These are phyloP conservation scores for Collariella sp. DNA, from an alignment of 495 filamentous ascomycete genomes.

Conservation along the genomic window DNA sequence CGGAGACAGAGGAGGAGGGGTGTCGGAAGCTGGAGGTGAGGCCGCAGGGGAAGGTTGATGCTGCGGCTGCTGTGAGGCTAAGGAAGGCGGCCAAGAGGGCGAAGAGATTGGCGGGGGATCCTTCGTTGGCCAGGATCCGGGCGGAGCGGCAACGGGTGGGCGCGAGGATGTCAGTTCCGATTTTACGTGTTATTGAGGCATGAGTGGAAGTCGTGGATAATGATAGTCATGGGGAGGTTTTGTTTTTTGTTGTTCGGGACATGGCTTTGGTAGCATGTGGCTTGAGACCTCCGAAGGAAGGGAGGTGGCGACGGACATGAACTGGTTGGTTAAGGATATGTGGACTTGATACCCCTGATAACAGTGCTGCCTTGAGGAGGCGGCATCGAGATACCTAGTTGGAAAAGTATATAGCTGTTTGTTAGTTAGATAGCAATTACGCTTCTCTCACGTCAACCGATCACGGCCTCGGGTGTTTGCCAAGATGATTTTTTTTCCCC, in stretches of 20 bases:
- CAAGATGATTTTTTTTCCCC: too few relatives aligned
- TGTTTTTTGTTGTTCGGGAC: background rate
- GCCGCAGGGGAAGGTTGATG: slow-evolving; percentile 19
- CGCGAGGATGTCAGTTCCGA: background rate
- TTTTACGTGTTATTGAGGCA: background rate
- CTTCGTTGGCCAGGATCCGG: background rate
- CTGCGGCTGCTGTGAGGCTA: slow-evolving; percentile 21
- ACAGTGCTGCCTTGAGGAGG: background rate
- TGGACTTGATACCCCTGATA: slow-evolving; percentile 7
- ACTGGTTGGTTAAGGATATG: background rate
- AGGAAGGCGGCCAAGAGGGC: slow-evolving; percentile 26
- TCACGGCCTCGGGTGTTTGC: too few relatives aligned
- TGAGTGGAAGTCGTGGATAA: background rate
- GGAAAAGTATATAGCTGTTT: background rate
- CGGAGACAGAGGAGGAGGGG: background rate
- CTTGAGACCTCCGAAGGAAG: background rate
- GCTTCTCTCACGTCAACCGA: too few relatives aligned
- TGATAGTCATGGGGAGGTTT: background rate
- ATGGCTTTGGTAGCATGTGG: background rate
- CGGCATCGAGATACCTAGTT: background rate
- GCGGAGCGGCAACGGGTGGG: background rate
- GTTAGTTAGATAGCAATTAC: too few relatives aligned
- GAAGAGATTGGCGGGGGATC: slow-evolving; percentile 2
- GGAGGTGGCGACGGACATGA: background rate
- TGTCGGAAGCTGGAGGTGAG: slow-evolving; percentile 12